Evolutionary conservation across 208 protist species (phyloP), one percentile per base, ranked within the genome.

Genomic region (Acanthamoeba polyphaga): DNA sequence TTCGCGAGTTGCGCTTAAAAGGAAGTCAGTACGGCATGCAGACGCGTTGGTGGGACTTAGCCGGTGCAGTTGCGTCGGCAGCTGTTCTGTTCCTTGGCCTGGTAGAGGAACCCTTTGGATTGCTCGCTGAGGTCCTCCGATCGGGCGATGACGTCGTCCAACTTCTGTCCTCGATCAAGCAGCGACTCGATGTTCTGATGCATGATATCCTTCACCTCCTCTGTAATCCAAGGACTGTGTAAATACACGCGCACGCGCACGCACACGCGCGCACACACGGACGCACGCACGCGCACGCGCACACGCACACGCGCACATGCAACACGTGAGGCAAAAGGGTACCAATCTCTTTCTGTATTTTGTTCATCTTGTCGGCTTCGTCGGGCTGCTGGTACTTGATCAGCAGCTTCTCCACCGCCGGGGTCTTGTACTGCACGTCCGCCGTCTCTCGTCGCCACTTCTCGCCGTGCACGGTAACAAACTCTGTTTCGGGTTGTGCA

Each of bases 311-410:
- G 24, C 17, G 2, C 22, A 62, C 19, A 27, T 1, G 1, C 5
- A 62, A 15, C 55, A 60, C n/a, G 43, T 3, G 22, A 38, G 19
- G 17, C 22, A 8, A 19, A 1, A 68, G 6, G n/a, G 38, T 66
- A 91, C 84, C 95, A 19, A 95, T 12, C 80, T 95, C 90, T 92
- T 93, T 87, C 60, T 95, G 92, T 19, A 95, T 87, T 38, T 95
- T 93, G 64, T 80, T 64, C 51, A 95, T 93, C 13, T 58, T 64
- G 51, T 94, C 91, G 12, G 70, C 91, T 68, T 94, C 72, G 53
- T 85, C 91, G 12, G 89, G 89, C 46, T 93, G 58, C 62, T 93
- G 89, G 19, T 93, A 93, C 64, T 93, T 93, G 38, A 80, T 78
- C 60, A 93, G 22, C 22, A 93, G 64, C 46, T 55, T 93, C 3